These are phyloP conservation scores for Pseudocercospora fijiensis DNA, from an alignment of 2,329 filamentous ascomycete genomes.

Conservation along the genomic window DNA sequence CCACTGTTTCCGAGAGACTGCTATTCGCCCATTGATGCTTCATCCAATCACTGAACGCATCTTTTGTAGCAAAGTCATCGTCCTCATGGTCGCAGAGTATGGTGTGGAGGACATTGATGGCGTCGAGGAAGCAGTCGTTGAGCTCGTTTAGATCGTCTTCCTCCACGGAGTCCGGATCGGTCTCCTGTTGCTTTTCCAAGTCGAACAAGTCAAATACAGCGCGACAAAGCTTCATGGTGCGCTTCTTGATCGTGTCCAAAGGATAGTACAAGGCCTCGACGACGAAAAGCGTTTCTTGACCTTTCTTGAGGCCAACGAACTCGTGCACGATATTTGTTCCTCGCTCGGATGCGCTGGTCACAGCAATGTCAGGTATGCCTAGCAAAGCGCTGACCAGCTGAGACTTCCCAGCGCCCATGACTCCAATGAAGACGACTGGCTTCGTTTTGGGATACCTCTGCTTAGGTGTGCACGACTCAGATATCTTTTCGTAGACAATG, in stretches of 20 bases:
- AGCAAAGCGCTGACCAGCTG: conserved; percentile 6
- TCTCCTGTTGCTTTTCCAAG: not conserved
- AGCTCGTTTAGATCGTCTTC: not conserved
- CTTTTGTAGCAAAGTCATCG: conserved; percentile 5
- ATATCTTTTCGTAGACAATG: not conserved
- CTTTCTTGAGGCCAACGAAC: not conserved
- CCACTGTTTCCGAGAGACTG: not conserved
- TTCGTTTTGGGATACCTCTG: not conserved
- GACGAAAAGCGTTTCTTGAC: conserved; percentile 5
- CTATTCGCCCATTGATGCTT: not conserved
- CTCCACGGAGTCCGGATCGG: not conserved
- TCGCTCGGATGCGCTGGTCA: conserved; percentile 4
- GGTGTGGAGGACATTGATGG: conserved; percentile 14
- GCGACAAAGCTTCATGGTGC: not conserved
- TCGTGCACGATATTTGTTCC: conserved; percentile 19
- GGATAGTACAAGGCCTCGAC: conserved; percentile 2
- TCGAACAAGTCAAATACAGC: conserved; percentile 1
- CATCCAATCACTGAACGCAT: conserved; percentile 7
- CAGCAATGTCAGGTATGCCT: not conserved
- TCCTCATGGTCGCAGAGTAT: conserved; percentile 14
- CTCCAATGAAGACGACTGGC: conserved; percentile 2
- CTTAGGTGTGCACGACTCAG: not conserved
- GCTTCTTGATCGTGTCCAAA: not conserved
- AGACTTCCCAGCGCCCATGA: conserved; percentile 12
- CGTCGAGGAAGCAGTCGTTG: not conserved